Percentiles rank a stretch among this genome's conserved stretches.
These are phyloP conservation scores for Yamadazyma kanchanaburiensis DNA, from an alignment of 1,139 yeast species.

Conservation along the genomic window DNA sequence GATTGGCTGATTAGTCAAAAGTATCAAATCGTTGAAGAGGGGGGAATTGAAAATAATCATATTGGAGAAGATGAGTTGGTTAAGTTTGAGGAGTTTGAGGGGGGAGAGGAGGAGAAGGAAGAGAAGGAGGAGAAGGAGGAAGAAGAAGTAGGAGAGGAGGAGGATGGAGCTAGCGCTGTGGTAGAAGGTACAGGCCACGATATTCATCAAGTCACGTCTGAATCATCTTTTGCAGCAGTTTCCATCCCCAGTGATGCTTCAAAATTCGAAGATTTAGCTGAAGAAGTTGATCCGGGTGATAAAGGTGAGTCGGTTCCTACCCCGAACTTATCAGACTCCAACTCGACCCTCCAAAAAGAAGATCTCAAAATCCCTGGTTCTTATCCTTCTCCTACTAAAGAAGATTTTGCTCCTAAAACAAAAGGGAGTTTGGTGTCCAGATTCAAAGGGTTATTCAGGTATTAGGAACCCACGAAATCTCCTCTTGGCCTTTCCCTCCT, in stretches of 20 bases:
- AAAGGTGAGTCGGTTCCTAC: conserved; percentile 1
- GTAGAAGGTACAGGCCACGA: conserved; percentile 2
- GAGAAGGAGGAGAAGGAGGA: neutral
- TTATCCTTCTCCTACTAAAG: conserved; percentile 9
- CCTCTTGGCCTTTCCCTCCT: too few relatives aligned
- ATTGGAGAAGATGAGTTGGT: conserved; percentile 26
- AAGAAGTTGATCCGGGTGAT: neutral
- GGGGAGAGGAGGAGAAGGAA: conserved; percentile 6
- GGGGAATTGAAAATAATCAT: conserved; percentile 38
- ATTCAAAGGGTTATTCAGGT: conserved; percentile 33
- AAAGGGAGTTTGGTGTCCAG: conserved; percentile 31
- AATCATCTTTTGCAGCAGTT: conserved; percentile 43
- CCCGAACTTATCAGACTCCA: conserved; percentile 10
- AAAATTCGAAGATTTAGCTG: conserved; percentile 9
- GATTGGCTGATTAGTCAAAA: conserved; percentile 30
- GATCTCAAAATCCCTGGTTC: conserved; percentile 8
- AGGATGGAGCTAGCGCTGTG: neutral
- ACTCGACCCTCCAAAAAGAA: conserved; percentile 11
- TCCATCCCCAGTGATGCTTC: conserved; percentile 17
- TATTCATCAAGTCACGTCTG: conserved; percentile 26
- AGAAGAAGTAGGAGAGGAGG: neutral
- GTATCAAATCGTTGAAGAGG: conserved; percentile 29
- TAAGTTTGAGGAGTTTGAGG: conserved; percentile 13
- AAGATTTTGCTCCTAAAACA: conserved; percentile 3
- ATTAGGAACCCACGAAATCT: too few relatives aligned